phyloP scores from a whole-genome alignment of 2,329 filamentous ascomycete species.

The Thielaviopsis punctulata region DNA sequence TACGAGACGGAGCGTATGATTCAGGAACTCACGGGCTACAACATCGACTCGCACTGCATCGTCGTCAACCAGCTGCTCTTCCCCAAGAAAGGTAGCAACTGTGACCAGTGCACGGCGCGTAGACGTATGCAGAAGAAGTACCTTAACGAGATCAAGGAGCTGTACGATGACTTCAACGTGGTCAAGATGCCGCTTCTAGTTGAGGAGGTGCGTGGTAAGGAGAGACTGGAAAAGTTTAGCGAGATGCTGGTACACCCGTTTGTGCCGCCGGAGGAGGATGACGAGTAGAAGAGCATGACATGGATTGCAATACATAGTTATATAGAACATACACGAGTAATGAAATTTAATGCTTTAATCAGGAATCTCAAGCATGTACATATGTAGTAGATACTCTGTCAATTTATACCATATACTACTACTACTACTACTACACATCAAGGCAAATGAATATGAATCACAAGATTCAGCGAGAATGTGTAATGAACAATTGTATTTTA shows the following conservation, averaged over 20 bases:
- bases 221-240: slow-evolving; percentile 79
- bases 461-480: too few species aligned
- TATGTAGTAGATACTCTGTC: too few species aligned
- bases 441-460: not conserved
- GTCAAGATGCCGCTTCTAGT: slow-evolving; percentile 95
- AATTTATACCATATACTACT: too few species aligned
- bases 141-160: slow-evolving; percentile 91
- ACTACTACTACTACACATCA: not conserved
- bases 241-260: slow-evolving; percentile 68
- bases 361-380: too few species aligned
- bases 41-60: slow-evolving; percentile 92
- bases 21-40: slow-evolving; percentile 82
- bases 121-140: slow-evolving; percentile 99
- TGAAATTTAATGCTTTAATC: not conserved
- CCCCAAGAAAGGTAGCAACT: slow-evolving; percentile 66
- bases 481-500: not conserved
- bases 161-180: slow-evolving; percentile 92
- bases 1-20: slow-evolving; percentile 99
- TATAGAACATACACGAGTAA: slow-evolving; percentile 4
- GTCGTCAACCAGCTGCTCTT: slow-evolving; percentile 97
- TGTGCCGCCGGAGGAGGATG: slow-evolving; percentile 37
- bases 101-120: slow-evolving; percentile 87
- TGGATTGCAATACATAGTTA: not conserved
- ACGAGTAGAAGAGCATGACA: slow-evolving; percentile 9
- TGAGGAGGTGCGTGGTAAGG: slow-evolving; percentile 90